Conservation (phyloP, 768 basidiomycete species). For the Tricholomella constricta region DNA sequence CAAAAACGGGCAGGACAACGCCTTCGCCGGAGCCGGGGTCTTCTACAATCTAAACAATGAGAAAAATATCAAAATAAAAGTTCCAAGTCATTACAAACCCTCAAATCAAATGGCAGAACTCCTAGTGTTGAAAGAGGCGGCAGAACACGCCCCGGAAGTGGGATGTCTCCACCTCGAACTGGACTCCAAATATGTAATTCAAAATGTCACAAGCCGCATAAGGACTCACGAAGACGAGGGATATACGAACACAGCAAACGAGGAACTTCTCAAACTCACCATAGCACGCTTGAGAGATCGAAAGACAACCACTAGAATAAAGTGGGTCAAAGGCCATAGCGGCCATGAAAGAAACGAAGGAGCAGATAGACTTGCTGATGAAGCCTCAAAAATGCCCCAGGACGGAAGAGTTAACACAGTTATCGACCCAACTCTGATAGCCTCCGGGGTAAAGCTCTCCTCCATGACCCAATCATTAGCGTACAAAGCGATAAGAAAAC, state of each 20-base stretch:
- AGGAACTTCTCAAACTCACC: neutral
- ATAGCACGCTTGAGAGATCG: neutral
- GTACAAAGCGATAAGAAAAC: too few relatives aligned
- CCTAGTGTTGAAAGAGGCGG: conserved; percentile 14
- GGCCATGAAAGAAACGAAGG: conserved; percentile 16
- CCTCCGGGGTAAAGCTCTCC: neutral
- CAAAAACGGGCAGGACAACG: neutral
- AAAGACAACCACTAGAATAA: neutral
- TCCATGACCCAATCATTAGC: too few relatives aligned
- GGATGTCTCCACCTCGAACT: conserved; percentile 12
- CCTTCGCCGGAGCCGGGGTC: conserved; percentile 17
- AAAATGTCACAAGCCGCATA: conserved; percentile 1
- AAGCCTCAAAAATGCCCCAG: neutral
- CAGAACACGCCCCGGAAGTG: neutral
- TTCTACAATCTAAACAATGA: conserved; percentile 11
- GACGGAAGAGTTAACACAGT: too few relatives aligned
- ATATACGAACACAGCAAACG: conserved; percentile 4
- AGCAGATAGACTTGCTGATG: conserved; percentile 12
- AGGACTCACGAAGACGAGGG: conserved; percentile 15
- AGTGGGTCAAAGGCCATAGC: conserved; percentile 19
- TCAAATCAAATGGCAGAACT: conserved; percentile 22
- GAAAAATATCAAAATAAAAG: conserved; percentile 7
- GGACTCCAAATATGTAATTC: conserved; percentile 19
- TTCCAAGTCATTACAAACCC: conserved; percentile 11
- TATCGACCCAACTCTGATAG: neutral